phyloP scores from a whole-genome alignment of 768 basidiomycete genomes.

The Phlegmacium glaucopus region DNA sequence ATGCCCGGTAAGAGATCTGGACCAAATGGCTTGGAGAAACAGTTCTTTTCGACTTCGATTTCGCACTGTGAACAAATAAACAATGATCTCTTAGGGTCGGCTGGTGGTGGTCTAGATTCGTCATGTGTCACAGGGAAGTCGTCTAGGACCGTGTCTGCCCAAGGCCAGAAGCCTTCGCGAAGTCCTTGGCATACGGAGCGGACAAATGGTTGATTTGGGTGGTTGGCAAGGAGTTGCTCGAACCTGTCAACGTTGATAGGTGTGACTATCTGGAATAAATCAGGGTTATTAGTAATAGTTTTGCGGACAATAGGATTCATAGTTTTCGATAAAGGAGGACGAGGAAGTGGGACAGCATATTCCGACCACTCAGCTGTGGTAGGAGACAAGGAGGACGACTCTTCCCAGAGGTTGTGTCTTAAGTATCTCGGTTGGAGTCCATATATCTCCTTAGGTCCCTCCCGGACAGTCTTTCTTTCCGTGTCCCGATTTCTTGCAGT shows the following conservation, averaged over 20 bases:
- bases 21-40: slow-evolving; percentile 26
- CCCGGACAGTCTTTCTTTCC: too few relatives aligned
- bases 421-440: slow-evolving; percentile 6
- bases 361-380: slow-evolving; percentile 17
- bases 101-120: slow-evolving; percentile 5
- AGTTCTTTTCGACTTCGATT: slow-evolving; percentile 11
- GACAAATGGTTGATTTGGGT: slow-evolving; percentile 25
- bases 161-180: slow-evolving; percentile 42
- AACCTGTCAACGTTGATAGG: slow-evolving; percentile 13
- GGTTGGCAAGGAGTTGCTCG: too few relatives aligned
- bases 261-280: slow-evolving; percentile 17
- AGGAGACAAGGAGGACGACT: not conserved
- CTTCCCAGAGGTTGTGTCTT: slow-evolving; percentile 13
- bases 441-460: not conserved
- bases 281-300: too few relatives aligned
- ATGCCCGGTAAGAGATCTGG: slow-evolving; percentile 29
- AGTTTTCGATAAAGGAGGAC: slow-evolving; percentile 10
- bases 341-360: slow-evolving; percentile 9
- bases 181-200: slow-evolving; percentile 27
- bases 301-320: too few relatives aligned
- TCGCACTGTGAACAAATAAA: slow-evolving; percentile 16
- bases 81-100: too few relatives aligned
- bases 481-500: too few relatives aligned
- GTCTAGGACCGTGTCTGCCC: slow-evolving; percentile 19
- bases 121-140: slow-evolving; percentile 20